Evolutionary conservation across 352 stramenopile genomes (phyloP), one percentile per base, ranked within the genome.

Genomic region (Blastocystis sp.): DNA sequence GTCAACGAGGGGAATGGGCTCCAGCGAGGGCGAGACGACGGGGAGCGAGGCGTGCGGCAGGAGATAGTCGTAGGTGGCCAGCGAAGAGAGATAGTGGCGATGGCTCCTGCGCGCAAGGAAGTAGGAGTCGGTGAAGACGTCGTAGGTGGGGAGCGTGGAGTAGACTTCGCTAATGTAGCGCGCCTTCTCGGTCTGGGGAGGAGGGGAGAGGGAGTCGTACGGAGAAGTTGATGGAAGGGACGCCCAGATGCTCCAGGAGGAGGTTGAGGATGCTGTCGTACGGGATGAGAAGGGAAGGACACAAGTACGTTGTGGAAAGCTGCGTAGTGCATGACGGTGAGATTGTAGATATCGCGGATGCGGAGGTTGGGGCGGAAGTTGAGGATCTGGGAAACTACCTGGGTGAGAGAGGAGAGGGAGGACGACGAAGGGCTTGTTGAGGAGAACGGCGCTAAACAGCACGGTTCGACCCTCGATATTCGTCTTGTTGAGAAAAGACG

Each of bases 381-480:
- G 4, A 59, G 32, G 11, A 59, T 18, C 11, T 18, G n/a, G 1
- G 24, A 44, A 6, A 69, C 57, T 24, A 42, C 32, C 57, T 69
- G 32, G 6, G 57, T 34, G 21, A 2, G 32, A 69, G 21, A 42
- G 21, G 11, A 34, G 24, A 14, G 2, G 21, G 21, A 4, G 42
- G 9, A 46, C 61, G n/a, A 72, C 61, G 1, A 1, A 3, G 2
- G 34, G 61, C 21, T 72, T 72, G 32, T 72, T 46, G 11, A 72
- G 32, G n/a, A 72, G 24, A 9, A 46, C 61, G 0, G 27, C 24
- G 42, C 27, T 46, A 44, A 44, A 32, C 16, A 72, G 61, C 16
- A 72, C 14, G 18, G 61, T 72, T 24, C 61, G 61, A 18, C 61
- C 61, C 40, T 72, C 61, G 42, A 48, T 72, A 21, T 72, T 72